Base-by-base conservation (phyloP, 2,329 filamentous ascomycete species). In the Epichloe typhina region DNA sequence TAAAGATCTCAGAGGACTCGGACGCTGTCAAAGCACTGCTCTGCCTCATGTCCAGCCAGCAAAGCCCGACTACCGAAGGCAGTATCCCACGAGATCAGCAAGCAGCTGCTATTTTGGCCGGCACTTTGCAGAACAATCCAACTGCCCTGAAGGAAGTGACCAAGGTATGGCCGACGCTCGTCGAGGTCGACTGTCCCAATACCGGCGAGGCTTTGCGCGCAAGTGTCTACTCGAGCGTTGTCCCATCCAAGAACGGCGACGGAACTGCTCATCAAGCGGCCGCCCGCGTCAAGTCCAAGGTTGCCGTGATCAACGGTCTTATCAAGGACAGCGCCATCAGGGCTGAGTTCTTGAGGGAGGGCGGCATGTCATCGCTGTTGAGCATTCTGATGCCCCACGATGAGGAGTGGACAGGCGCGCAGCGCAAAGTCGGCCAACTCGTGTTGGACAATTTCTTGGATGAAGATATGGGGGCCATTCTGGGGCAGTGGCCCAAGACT, bases 401-500 rank as follows among this genome's bases (percentile, higher is more conserved):
- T n/a, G 63, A 67, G 4, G 68, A 70, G 26, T 78, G 79, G 69
- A 71, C 71, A 13, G 60, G 66, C 1, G 72, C 76, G 5, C 72
- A 76, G 59, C 72, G 71, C 52, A 79, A 75, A 58, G 73, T 76
- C 23, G 78, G 75, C 2, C 71, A 79, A 53, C 69, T 84, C 51
- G 71, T 83, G 31, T 70, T 77, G 36, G 82, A 86, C 59, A 81
- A 73, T 53, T 86, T 85, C 59, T 66, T 86, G n/a, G 82, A 86
- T 58, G 73, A 75, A 54, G 72, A 76, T 51, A 80, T 83, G 72
- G 80, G 80, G 40, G 80, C 80, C 2, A 67, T 69, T 23, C 55
- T 74, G 17, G 77, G 78, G 0, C 65, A 77, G 54, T 84, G 79
- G 79, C 79, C 79, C 0, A 67, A 55, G 21, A 58, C 56, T 19